Conservation (phyloP, 2,329 filamentous ascomycete species). For the Sporothrix pseudoabietina region DNA sequence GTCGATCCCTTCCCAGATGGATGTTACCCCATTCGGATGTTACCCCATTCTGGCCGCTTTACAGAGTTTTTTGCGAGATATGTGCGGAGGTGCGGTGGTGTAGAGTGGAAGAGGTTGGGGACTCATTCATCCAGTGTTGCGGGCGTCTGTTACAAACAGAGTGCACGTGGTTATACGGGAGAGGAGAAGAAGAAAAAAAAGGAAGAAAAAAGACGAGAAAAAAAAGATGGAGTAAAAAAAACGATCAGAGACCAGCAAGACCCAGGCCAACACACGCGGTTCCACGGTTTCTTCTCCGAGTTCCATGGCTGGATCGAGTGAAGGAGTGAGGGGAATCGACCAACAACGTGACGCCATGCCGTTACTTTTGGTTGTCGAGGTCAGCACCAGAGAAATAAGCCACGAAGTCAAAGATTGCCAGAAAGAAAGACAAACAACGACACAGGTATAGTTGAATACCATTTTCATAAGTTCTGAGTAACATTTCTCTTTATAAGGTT, state of each 20-base stretch:
- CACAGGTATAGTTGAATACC: no score
- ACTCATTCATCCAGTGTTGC: not conserved
- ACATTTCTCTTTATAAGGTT: no score
- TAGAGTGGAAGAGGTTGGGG: not conserved
- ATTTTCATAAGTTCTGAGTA: no score
- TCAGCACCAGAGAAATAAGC: not conserved
- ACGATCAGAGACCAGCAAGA: not conserved
- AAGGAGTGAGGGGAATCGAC: not conserved
- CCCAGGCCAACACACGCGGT: not conserved
- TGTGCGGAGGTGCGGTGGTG: not conserved
- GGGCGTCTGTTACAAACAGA: not conserved
- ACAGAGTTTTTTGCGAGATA: not conserved
- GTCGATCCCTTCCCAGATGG: not conserved
- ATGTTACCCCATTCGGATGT: not conserved
- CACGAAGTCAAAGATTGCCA: no score
- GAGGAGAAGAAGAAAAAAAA: not conserved
- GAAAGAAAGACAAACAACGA: no score
- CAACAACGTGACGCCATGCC: not conserved
- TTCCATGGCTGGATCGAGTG: not conserved
- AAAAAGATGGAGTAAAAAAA: not conserved
- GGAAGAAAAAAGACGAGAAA: no score
- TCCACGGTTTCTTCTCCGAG: not conserved
- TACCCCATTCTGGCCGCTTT: not conserved
- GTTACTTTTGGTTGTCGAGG: not conserved
- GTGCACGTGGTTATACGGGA: not conserved